Conservation (phyloP, 2,329 filamentous ascomycete species). For the Clonostachys chloroleuca region DNA sequence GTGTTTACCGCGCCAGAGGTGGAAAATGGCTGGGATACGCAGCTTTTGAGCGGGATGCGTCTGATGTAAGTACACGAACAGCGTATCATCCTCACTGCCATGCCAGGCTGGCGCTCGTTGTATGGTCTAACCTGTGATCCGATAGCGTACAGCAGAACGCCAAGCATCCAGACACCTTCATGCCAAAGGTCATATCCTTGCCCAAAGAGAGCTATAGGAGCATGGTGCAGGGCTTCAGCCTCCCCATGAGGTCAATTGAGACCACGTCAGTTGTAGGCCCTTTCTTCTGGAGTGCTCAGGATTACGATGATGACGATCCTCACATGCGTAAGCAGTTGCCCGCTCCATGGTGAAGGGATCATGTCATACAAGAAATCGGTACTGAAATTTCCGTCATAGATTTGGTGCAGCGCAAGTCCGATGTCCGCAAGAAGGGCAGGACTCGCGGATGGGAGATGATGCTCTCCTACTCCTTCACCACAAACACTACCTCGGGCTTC, state of each 20-base stretch:
- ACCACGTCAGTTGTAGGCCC: conserved; percentile 55
- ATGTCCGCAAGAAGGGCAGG: conserved; percentile 59
- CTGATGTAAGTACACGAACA: conserved; percentile 41
- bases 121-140: background rate
- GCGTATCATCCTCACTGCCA: background rate
- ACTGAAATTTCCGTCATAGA: conserved; percentile 24
- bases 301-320: conserved; percentile 51
- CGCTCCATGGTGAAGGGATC: too few species aligned
- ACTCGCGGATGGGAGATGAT: conserved; percentile 63
- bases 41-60: conserved; percentile 44
- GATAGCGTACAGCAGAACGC: conserved; percentile 52
- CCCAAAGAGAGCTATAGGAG: conserved; percentile 41
- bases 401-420: conserved; percentile 61
- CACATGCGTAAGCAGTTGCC: conserved; percentile 45
- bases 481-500: conserved; percentile 53
- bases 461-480: conserved; percentile 52
- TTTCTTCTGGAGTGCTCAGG: conserved; percentile 57
- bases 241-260: conserved; percentile 56
- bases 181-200: conserved; percentile 49
- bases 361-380: too few species aligned
- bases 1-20: conserved; percentile 40
- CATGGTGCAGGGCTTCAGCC: conserved; percentile 49
- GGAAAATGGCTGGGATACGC: conserved; percentile 33
- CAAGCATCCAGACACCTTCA: conserved; percentile 52
- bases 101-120: background rate